Conservation (phyloP, 257 asterid species). For the Coffea eugenioides region DNA sequence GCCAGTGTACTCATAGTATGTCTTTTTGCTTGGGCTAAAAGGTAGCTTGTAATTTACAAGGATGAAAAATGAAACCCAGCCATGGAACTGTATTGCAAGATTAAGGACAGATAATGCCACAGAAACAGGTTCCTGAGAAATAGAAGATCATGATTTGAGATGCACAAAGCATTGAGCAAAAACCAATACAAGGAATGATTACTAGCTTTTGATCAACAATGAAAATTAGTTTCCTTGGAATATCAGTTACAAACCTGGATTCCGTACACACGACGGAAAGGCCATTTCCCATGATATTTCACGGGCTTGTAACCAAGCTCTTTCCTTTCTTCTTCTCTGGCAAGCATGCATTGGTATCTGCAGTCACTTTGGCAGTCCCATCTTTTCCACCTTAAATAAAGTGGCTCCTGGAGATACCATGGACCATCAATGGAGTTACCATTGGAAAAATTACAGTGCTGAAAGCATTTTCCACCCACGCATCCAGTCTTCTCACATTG, state of each 20-base stretch:
- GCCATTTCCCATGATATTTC: slow-evolving; percentile 90
- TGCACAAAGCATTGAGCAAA: slow-evolving; percentile 2
- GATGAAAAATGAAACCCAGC: slow-evolving; percentile 87
- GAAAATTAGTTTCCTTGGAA: slow-evolving; percentile 6
- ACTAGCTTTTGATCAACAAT: slow-evolving; percentile 3
- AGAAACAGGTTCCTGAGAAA: slow-evolving; percentile 82
- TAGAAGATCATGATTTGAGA: slow-evolving; percentile 8
- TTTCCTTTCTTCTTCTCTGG: slow-evolving; percentile 71
- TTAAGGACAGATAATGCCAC: slow-evolving; percentile 83
- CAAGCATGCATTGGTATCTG: slow-evolving; percentile 74
- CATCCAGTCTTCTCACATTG: slow-evolving; percentile 89
- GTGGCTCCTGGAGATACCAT: slow-evolving; percentile 94
- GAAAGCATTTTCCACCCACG: slow-evolving; percentile 71
- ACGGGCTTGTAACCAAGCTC: slow-evolving; percentile 64
- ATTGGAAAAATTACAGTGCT: slow-evolving; percentile 73
- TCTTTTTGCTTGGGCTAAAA: slow-evolving; percentile 54
- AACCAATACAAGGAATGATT: background rate
- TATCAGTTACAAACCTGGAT: slow-evolving; percentile 55
- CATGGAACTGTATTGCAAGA: slow-evolving; percentile 87
- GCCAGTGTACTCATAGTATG: slow-evolving; percentile 81
- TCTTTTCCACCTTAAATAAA: slow-evolving; percentile 74
- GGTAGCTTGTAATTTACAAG: slow-evolving; percentile 79
- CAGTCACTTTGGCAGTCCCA: slow-evolving; percentile 88
- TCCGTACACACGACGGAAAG: slow-evolving; percentile 68
- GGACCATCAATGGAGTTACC: slow-evolving; percentile 63